phyloP scores from a whole-genome alignment of 2,329 filamentous ascomycete species.

The Scedosporium apiospermum region DNA sequence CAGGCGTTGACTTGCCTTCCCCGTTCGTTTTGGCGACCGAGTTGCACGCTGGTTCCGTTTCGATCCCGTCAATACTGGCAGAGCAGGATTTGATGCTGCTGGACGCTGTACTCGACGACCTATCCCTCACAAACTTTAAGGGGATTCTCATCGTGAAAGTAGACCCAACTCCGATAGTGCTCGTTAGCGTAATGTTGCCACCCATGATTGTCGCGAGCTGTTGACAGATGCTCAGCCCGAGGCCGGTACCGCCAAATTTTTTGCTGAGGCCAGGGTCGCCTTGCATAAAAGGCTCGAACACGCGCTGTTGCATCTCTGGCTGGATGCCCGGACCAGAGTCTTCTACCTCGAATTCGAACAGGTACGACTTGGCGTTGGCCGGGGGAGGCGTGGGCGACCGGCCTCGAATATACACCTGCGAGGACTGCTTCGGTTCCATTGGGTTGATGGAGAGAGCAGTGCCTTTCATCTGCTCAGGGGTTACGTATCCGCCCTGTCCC shows the following conservation, averaged over 20 bases:
- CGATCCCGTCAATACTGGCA: conserved; percentile 32
- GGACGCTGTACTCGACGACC: conserved; percentile 45
- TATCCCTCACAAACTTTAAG: conserved; percentile 63
- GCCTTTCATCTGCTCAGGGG: conserved; percentile 24
- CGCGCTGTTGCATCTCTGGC: conserved; percentile 63
- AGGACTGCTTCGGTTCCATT: conserved; percentile 42
- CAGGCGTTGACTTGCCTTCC: conserved; percentile 19
- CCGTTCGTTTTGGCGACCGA: conserved; percentile 15
- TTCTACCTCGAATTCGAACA: conserved; percentile 81
- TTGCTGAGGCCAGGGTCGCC: conserved; percentile 84
- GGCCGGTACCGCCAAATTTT: conserved; percentile 80
- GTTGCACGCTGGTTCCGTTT: conserved; percentile 25
- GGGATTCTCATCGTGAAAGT: conserved; percentile 79
- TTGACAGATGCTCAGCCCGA: conserved; percentile 82
- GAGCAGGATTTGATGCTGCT: conserved; percentile 43
- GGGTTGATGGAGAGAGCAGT: conserved; percentile 55
- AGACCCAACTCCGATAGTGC: conserved; percentile 63
- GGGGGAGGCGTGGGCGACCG: conserved; percentile 52
- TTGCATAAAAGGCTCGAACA: conserved; percentile 93
- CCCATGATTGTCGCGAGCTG: conserved; percentile 79
- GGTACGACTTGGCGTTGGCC: conserved; percentile 50
- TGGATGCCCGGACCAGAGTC: conserved; percentile 85
- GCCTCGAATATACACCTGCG: conserved; percentile 40
- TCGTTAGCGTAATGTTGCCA: conserved; percentile 63
- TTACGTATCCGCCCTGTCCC: conserved; percentile 17